These are phyloP conservation scores for Penicillium egyptiacum DNA, from an alignment of 495 filamentous ascomycete species.

Conservation along the genomic window DNA sequence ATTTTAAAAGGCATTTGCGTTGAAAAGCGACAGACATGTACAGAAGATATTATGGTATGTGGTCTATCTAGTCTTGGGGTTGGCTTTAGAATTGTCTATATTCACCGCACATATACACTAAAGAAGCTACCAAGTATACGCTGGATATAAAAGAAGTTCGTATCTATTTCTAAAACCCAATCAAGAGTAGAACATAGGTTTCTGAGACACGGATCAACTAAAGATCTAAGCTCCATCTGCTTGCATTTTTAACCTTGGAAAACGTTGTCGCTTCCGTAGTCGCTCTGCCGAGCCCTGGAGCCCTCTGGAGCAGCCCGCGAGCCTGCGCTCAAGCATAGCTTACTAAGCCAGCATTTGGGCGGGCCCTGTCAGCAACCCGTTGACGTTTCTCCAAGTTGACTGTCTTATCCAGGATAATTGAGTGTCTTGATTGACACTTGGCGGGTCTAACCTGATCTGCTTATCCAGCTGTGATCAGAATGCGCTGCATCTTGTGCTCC, in stretches of 20 bases:
- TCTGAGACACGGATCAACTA: neutral
- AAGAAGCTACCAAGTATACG: neutral
- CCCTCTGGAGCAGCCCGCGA: no score
- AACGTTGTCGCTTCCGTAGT: no score
- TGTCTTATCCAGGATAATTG: neutral
- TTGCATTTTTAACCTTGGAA: no score
- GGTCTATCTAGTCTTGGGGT: neutral
- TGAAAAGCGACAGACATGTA: conserved; percentile 1
- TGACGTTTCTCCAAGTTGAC: conserved; percentile 5
- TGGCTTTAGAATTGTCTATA: neutral
- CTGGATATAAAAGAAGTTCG: neutral
- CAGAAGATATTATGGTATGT: neutral
- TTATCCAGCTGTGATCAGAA: conserved; percentile 5
- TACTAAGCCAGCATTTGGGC: conserved; percentile 1
- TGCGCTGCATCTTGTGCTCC: conserved; percentile 10
- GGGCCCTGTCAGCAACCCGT: neutral
- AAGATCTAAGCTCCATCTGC: no score
- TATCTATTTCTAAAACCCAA: neutral
- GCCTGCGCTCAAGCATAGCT: neutral
- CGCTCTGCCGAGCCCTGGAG: no score
- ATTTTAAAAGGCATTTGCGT: neutral
- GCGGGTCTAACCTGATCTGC: neutral
- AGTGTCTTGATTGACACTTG: neutral
- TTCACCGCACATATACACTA: neutral
- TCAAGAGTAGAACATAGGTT: neutral